Base-by-base conservation (phyloP, 768 basidiomycete genomes). In the Hygrophorus russula region DNA sequence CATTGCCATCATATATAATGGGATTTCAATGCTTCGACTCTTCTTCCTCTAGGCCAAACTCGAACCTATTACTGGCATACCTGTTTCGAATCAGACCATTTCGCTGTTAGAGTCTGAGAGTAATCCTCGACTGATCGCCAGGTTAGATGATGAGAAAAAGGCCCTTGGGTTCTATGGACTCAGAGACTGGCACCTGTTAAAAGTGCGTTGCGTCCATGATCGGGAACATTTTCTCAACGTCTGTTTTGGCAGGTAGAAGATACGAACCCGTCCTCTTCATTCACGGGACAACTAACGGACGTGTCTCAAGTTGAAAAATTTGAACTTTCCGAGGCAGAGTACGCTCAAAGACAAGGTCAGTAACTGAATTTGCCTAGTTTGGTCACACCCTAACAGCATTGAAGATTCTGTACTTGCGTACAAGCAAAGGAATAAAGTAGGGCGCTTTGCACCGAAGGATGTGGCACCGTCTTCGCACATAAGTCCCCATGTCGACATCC, bases 61-160 rank as follows among this genome's bases (percentile, higher is more conserved):
- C 24, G 88, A 92, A 57, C 72, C 80, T 44, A 76, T 96, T 53
- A 98, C 94, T n/a, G 94, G 94, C 17, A 83, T 97, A 40, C 78
- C 86, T 1, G 70, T 73, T 2, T 66, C 66, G 41, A 81, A 82
- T 49, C 94, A 98, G 56, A 48, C 59, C 1, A 73, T 98, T 36
- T 61, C 71, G 0, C 58, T 96, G 7, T 69, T 74, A 28, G 71
- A 77, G 3, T 72, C 79, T 2, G 73, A 80, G 38, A 67, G 64
- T 8, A 74, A 77, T 46, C 55, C 63, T 1, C 60, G 64, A 31
- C 62, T 74, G 7, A 52, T 84, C 10, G 72, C 68, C 4, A 56
- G 65, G 3, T 65, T 97, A 12, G 66, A 72, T 3, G 82, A 94
- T 48, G 83, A 88, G 48, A 55, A 63, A 2, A 73, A 73, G 53